A percentile compares a stretch with the other conserved stretches of the same genome.
Conservation (phyloP, 768 basidiomycete species). For the Serendipita sp. region DNA sequence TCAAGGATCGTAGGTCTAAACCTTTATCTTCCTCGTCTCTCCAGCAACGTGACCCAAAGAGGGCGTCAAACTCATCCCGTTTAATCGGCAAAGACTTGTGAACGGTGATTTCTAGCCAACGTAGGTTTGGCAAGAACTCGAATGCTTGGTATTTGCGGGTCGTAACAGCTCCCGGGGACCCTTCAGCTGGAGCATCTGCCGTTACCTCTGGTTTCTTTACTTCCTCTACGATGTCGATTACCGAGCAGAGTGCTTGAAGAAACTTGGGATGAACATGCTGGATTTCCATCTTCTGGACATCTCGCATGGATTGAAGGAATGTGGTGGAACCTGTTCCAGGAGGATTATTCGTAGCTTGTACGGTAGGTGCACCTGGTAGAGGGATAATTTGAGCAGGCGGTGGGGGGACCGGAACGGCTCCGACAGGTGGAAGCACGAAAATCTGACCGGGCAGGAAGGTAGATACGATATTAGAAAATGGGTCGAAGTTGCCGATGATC, state of each 20-base stretch:
- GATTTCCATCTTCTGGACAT: not conserved
- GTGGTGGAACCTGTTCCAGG: not conserved
- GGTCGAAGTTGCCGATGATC: slow-evolving; percentile 1
- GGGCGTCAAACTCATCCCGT: not conserved
- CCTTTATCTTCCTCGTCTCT: not conserved
- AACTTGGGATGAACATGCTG: not conserved
- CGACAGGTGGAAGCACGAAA: not conserved
- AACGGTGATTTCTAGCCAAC: not conserved
- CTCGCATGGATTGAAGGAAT: not conserved
- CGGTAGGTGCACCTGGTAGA: not conserved
- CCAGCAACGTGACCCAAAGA: not conserved
- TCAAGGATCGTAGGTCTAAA: not conserved
- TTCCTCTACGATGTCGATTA: not conserved
- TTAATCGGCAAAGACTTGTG: not conserved
- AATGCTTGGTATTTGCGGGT: not conserved
- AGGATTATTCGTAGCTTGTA: not conserved
- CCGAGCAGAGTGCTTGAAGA: not conserved
- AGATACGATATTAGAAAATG: not conserved
- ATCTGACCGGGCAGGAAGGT: not conserved
- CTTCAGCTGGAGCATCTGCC: not conserved
- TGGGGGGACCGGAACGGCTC: not conserved
- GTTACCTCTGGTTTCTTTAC: not conserved
- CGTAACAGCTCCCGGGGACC: not conserved
- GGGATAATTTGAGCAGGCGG: not conserved
- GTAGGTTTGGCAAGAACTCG: not conserved